Percentiles rank a stretch among this genome's conserved stretches.
phyloP scores from a whole-genome alignment of 805 yeast species.

The Pichia heedii region DNA sequence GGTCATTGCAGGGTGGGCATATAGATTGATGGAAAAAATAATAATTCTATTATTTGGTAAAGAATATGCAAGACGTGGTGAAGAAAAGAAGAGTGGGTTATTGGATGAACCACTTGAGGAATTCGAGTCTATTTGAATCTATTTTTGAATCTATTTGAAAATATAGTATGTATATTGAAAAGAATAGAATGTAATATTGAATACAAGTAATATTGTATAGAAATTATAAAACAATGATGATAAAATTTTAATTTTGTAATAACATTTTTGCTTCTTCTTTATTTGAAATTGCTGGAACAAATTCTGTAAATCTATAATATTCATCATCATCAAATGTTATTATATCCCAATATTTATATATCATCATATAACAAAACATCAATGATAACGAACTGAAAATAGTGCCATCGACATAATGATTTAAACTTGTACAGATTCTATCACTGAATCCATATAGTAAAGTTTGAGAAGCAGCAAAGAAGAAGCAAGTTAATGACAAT shows the following conservation, averaged over 20 bases:
- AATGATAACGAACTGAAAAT: conserved; percentile 79
- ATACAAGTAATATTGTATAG: background rate
- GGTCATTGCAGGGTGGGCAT: conserved; percentile 59
- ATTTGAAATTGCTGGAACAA: conserved; percentile 16
- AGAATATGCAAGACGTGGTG: conserved; percentile 39
- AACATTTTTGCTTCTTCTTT: conserved; percentile 10
- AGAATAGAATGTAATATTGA: background rate
- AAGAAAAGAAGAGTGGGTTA: conserved; percentile 33
- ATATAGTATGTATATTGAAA: background rate
- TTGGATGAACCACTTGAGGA: conserved; percentile 22
- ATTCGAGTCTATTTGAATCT: conserved; percentile 18
- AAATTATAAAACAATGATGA: background rate
- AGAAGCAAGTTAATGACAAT: conserved; percentile 56
- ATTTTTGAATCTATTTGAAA: background rate
- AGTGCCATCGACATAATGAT: conserved; percentile 86
- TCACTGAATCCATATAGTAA: conserved; percentile 61
- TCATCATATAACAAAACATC: conserved; percentile 82
- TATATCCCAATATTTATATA: conserved; percentile 94
- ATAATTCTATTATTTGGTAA: conserved; percentile 49
- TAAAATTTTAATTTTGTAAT: conserved; percentile 7
- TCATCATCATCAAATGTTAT: conserved; percentile 92
- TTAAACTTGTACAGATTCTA: conserved; percentile 56
- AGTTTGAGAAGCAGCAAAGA: conserved; percentile 76
- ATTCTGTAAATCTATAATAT: conserved; percentile 37
- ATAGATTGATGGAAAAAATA: conserved; percentile 46